Percentiles rank a stretch among this genome's conserved stretches.
phyloP scores from a whole-genome alignment of 2,329 filamentous ascomycete genomes.

The Colletotrichum lini region DNA sequence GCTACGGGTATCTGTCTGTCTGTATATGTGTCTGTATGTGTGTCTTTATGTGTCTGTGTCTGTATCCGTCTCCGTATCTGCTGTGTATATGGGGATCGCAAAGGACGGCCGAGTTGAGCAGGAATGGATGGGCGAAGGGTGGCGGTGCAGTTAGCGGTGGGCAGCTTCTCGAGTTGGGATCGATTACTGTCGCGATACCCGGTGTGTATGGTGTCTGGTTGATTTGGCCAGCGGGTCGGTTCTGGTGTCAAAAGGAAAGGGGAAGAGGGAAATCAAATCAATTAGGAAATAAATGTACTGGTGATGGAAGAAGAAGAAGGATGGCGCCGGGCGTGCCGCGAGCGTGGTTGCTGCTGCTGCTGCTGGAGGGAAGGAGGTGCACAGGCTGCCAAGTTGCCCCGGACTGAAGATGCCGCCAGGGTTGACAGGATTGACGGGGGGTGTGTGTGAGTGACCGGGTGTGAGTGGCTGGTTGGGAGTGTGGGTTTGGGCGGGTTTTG shows the following conservation, averaged over 20 bases:
- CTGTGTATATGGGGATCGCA: not conserved
- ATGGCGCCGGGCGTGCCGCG: slow-evolving; percentile 13
- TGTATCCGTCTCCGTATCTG: not conserved
- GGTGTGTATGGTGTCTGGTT: not conserved
- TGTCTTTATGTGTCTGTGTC: slow-evolving; percentile 1
- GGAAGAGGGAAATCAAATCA: not conserved
- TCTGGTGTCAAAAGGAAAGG: no score
- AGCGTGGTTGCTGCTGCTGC: slow-evolving; percentile 5
- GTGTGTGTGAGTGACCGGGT: no score
- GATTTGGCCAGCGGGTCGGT: not conserved
- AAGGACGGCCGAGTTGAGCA: not conserved
- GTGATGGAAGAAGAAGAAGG: slow-evolving; percentile 2
- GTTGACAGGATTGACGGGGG: not conserved
- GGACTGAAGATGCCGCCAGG: slow-evolving; percentile 43
- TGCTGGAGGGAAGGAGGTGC: slow-evolving; percentile 8
- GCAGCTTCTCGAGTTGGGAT: not conserved
- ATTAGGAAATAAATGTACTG: not conserved
- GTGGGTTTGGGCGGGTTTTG: not conserved
- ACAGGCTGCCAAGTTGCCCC: slow-evolving; percentile 34
- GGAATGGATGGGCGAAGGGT: not conserved
- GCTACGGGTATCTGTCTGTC: slow-evolving; percentile 4
- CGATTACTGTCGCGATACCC: not conserved
- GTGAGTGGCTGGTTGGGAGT: no score
- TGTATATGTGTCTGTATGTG: slow-evolving; percentile 2
- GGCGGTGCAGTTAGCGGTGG: not conserved